A percentile compares a stretch with the other conserved stretches of the same genome.
Evolutionary conservation across 2,329 filamentous ascomycete species (phyloP).

Genomic region (Neopestalotiopsis sp.): DNA sequence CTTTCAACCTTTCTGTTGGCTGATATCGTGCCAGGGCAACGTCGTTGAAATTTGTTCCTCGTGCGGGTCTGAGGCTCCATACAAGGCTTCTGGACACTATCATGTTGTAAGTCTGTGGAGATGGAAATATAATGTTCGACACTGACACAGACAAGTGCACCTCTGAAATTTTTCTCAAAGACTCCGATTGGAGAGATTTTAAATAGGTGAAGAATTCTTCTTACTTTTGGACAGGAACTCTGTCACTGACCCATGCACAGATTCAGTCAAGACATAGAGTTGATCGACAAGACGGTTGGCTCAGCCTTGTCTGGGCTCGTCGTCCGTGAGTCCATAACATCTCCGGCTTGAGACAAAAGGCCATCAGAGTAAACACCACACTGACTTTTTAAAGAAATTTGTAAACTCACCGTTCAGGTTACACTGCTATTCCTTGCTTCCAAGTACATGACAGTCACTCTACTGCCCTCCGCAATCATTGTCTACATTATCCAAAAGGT

Average conservation of each 20-base stretch:
- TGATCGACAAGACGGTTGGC: slow-evolving; percentile 49
- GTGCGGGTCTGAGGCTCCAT: slow-evolving; percentile 42
- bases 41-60: slow-evolving; percentile 40
- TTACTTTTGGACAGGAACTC: background rate
- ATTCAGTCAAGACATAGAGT: slow-evolving; percentile 50
- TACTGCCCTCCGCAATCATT: slow-evolving; percentile 48
- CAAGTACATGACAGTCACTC: slow-evolving; percentile 48
- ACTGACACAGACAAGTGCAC: slow-evolving; percentile 36
- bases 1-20: slow-evolving; percentile 21
- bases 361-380: background rate
- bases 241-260: slow-evolving; percentile 37
- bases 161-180: slow-evolving; percentile 44
- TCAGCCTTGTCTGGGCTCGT: slow-evolving; percentile 39
- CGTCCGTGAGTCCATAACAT: slow-evolving; percentile 37
- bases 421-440: slow-evolving; percentile 51
- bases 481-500: slow-evolving; percentile 54
- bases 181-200: slow-evolving; percentile 47
- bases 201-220: slow-evolving; percentile 39
- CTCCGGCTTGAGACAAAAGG: slow-evolving; percentile 40
- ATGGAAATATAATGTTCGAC: slow-evolving; percentile 11
- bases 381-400: slow-evolving; percentile 37
- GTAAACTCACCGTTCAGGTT: slow-evolving; percentile 48
- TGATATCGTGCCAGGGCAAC: slow-evolving; percentile 30
- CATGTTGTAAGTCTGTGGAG: slow-evolving; percentile 36
- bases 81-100: slow-evolving; percentile 38